These are phyloP conservation scores for Rosa hybrid DNA, from an alignment of 331 rosid genomes.

Conservation along the genomic window DNA sequence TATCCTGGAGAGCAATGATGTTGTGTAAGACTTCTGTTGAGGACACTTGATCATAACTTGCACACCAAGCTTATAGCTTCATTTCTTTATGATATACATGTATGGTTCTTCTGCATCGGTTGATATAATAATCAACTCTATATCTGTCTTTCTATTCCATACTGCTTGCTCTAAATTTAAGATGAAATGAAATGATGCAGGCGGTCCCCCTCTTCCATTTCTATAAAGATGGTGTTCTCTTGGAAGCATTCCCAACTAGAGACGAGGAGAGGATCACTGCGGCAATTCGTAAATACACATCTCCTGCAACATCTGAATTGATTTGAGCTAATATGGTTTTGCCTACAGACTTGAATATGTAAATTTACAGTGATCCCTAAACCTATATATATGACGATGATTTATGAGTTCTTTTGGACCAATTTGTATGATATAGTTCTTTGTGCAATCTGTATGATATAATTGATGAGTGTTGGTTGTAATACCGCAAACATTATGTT, in stretches of 20 bases:
- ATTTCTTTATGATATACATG: background rate
- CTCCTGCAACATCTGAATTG: slow-evolving; percentile 41
- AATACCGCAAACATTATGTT: too few relatives aligned
- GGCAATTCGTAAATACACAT: slow-evolving; percentile 72
- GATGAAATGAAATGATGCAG: slow-evolving; percentile 49
- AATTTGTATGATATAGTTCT: too few relatives aligned
- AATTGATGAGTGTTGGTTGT: too few relatives aligned
- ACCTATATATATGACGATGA: background rate
- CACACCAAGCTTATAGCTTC: background rate
- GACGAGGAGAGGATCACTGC: slow-evolving; percentile 76
- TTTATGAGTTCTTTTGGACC: too few relatives aligned
- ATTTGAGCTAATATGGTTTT: background rate
- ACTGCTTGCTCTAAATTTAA: background rate
- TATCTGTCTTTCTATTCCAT: slow-evolving; percentile 11
- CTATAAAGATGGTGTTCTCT: slow-evolving; percentile 72
- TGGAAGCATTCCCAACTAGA: slow-evolving; percentile 95
- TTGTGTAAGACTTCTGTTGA: background rate
- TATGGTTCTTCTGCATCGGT: background rate
- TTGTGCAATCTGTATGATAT: too few relatives aligned
- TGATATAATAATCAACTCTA: background rate
- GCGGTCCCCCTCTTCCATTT: slow-evolving; percentile 96
- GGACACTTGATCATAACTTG: background rate
- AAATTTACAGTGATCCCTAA: background rate
- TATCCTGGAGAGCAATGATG: background rate
- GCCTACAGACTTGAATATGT: slow-evolving; percentile 1